These are phyloP conservation scores for Sporothrix pseudoabietina DNA, from an alignment of 2,329 filamentous ascomycete genomes.

Conservation along the genomic window DNA sequence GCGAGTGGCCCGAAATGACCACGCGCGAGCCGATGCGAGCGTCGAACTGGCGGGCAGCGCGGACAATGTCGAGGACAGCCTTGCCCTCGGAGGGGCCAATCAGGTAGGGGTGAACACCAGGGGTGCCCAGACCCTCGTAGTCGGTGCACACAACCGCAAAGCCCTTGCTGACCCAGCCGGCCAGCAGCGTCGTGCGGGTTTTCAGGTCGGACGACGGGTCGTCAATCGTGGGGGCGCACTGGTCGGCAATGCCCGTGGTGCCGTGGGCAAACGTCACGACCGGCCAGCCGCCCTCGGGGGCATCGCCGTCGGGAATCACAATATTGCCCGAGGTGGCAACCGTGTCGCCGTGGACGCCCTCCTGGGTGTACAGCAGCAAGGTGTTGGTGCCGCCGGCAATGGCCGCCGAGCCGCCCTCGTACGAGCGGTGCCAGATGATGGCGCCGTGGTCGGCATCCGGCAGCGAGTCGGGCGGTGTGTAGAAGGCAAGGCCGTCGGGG, in stretches of 20 bases:
- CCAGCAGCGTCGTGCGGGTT: neutral
- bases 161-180: slow-evolving; percentile 8
- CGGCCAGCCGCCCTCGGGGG: slow-evolving; percentile 12
- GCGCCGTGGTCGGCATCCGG: slow-evolving; percentile 12
- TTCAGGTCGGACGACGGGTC: neutral
- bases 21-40: neutral
- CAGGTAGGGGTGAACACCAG: slow-evolving; percentile 22
- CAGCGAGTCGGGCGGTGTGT: slow-evolving; percentile 17
- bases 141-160: slow-evolving; percentile 7
- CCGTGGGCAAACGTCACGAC: slow-evolving; percentile 19
- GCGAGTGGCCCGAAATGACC: slow-evolving; percentile 16
- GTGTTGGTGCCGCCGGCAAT: slow-evolving; percentile 14
- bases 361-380: slow-evolving; percentile 11
- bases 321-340: slow-evolving; percentile 16
- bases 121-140: slow-evolving; percentile 23
- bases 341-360: slow-evolving; percentile 1
- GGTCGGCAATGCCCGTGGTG: slow-evolving; percentile 21
- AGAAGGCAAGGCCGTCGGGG: neutral
- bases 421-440: neutral
- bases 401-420: neutral
- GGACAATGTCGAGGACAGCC: slow-evolving; percentile 11
- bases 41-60: slow-evolving; percentile 9
- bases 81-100: slow-evolving; percentile 11
- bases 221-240: neutral
- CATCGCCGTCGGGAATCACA: slow-evolving; percentile 7